phyloP scores from a whole-genome alignment of 2,329 filamentous ascomycete genomes.

The Canariomyces notabilis region DNA sequence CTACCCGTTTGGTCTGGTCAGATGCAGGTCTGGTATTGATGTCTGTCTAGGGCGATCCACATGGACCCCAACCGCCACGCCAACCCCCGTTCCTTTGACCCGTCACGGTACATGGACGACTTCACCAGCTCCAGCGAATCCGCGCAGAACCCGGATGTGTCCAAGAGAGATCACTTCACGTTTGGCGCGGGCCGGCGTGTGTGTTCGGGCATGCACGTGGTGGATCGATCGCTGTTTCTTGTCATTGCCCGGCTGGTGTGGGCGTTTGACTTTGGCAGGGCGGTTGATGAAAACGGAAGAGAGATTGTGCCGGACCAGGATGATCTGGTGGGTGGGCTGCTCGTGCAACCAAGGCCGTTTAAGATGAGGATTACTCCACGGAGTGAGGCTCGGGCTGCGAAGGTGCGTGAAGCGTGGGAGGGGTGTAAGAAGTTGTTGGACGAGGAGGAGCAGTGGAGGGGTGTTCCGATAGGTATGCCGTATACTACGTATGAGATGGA shows the following conservation, averaged over 20 bases:
- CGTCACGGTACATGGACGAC: conserved; percentile 31
- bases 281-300: conserved; percentile 26
- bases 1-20: no score
- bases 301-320: conserved; percentile 32
- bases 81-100: conserved; percentile 38
- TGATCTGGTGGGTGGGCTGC: conserved; percentile 35
- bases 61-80: conserved; percentile 37
- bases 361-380: conserved; percentile 31
- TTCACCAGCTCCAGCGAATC: conserved; percentile 20
- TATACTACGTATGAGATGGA: neutral
- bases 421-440: conserved; percentile 9
- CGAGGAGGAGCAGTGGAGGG: conserved; percentile 15
- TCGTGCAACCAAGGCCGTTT: conserved; percentile 36
- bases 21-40: no score
- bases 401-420: conserved; percentile 16
- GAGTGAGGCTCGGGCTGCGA: conserved; percentile 27
- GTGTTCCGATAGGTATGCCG: conserved; percentile 2
- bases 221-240: conserved; percentile 42
- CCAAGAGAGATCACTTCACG: conserved; percentile 44
- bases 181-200: conserved; percentile 54
- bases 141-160: conserved; percentile 18
- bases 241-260: conserved; percentile 43
- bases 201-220: conserved; percentile 52
- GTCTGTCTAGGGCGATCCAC: conserved; percentile 35
- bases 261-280: conserved; percentile 32